These are phyloP conservation scores for Eurotiales sp. DNA, from an alignment of 2,329 filamentous ascomycete species.

Conservation along the genomic window DNA sequence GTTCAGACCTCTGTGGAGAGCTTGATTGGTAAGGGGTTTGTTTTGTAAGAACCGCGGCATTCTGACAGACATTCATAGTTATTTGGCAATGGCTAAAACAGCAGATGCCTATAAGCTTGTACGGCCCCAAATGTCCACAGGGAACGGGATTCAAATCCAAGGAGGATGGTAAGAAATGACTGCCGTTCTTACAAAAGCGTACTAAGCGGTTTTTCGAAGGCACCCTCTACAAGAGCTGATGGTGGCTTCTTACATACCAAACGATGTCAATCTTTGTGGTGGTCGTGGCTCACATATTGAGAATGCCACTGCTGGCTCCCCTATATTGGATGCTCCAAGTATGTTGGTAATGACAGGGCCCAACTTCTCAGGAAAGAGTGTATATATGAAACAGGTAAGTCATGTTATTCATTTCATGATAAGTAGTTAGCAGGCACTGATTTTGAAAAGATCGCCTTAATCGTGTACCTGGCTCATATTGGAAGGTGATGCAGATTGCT, in stretches of 20 bases:
- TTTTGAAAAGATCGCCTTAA: conserved; percentile 61
- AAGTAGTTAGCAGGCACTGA: neutral
- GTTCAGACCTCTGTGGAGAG: conserved; percentile 80
- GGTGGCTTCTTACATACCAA: conserved; percentile 76
- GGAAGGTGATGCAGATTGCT: conserved; percentile 49
- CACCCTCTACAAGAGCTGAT: conserved; percentile 85
- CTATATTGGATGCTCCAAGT: conserved; percentile 48
- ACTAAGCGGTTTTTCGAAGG: conserved; percentile 28
- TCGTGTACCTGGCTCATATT: conserved; percentile 87
- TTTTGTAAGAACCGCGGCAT: neutral
- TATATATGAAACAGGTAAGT: conserved; percentile 80
- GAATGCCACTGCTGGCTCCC: neutral
- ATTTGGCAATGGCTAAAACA: conserved; percentile 74
- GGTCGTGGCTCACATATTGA: conserved; percentile 47
- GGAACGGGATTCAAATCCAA: conserved; percentile 69
- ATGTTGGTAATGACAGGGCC: conserved; percentile 84
- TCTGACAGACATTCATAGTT: conserved; percentile 44
- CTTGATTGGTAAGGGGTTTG: conserved; percentile 59
- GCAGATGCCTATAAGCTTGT: conserved; percentile 70
- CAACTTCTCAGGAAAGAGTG: conserved; percentile 94
- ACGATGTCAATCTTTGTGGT: conserved; percentile 63
- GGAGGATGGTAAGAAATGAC: conserved; percentile 60
- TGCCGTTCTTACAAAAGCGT: neutral
- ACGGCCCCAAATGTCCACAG: conserved; percentile 64
- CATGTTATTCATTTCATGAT: no score